phyloP scores from a whole-genome alignment of 352 stramenopile genomes.

The Phytophthora citricola region DNA sequence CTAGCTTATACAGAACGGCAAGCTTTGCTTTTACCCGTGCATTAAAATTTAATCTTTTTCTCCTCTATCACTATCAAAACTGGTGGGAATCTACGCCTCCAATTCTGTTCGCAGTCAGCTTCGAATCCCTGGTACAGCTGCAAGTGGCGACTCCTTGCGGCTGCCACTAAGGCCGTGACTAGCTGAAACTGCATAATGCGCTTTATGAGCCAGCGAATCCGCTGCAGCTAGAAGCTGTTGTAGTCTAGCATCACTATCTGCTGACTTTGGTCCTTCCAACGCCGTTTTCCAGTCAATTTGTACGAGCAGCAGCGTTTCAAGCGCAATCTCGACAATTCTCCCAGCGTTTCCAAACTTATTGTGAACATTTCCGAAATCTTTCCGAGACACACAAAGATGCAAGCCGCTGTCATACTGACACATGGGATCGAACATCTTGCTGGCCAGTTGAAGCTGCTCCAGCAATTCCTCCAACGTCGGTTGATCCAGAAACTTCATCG shows the following conservation, averaged over 20 bases:
- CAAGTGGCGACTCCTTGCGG: slow-evolving; percentile 13
- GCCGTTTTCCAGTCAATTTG: slow-evolving; percentile 32
- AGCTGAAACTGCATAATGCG: slow-evolving; percentile 4
- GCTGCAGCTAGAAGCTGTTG: slow-evolving; percentile 23
- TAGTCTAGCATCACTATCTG: slow-evolving; percentile 10
- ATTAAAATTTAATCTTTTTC: slow-evolving; percentile 9
- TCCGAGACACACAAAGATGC: slow-evolving; percentile 51
- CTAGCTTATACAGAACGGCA: background rate
- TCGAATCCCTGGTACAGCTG: slow-evolving; percentile 19
- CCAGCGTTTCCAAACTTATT: slow-evolving; percentile 5
- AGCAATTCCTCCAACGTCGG: slow-evolving; percentile 54
- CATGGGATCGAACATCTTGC: slow-evolving; percentile 45
- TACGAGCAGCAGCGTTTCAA: slow-evolving; percentile 41
- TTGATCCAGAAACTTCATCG: slow-evolving; percentile 59
- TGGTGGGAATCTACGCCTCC: background rate
- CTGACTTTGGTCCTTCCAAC: background rate
- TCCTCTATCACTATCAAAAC: slow-evolving; percentile 6
- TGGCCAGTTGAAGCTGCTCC: slow-evolving; percentile 52
- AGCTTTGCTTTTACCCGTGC: slow-evolving; percentile 1
- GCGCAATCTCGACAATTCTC: slow-evolving; percentile 10
- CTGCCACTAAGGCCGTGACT: slow-evolving; percentile 7
- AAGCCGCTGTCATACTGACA: slow-evolving; percentile 46
- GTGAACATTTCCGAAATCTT: slow-evolving; percentile 7
- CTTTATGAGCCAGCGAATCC: slow-evolving; percentile 10
- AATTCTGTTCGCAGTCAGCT: slow-evolving; percentile 15